phyloP scores from a whole-genome alignment of 108 stramenopile species.

The Cyclotella sp. region DNA sequence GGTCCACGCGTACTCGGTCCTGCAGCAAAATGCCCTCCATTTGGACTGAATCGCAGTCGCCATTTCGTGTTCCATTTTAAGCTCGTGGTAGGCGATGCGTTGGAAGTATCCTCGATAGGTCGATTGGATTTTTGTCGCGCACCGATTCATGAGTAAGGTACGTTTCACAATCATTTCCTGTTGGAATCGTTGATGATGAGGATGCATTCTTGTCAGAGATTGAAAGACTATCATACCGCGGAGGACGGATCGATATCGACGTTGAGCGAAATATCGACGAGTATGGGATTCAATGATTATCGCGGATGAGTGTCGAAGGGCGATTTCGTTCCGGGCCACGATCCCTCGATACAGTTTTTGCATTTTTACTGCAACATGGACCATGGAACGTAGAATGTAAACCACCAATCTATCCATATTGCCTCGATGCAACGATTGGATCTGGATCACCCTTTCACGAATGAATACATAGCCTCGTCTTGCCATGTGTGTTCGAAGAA shows the following conservation, averaged over 20 bases:
- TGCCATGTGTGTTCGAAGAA: not conserved
- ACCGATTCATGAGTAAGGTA: not conserved
- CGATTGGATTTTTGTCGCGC: not conserved
- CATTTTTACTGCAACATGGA: not conserved
- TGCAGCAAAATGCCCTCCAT: slow-evolving; percentile 67
- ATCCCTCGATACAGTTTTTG: not conserved
- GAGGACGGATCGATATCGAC: not conserved
- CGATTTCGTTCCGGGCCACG: not conserved
- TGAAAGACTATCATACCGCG: not conserved
- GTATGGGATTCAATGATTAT: not conserved
- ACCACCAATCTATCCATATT: not conserved
- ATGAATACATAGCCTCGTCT: not conserved
- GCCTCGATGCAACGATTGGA: slow-evolving; percentile 7
- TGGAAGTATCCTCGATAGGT: slow-evolving; percentile 1
- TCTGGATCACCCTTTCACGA: not conserved
- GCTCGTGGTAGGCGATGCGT: too few relatives aligned
- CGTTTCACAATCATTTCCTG: not conserved
- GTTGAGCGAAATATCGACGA: not conserved
- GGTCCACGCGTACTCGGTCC: slow-evolving; percentile 56
- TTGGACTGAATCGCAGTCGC: slow-evolving; percentile 59
- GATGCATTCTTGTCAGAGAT: not conserved
- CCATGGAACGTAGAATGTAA: not conserved
- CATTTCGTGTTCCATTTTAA: not conserved
- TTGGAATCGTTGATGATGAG: not conserved
- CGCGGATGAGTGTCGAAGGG: not conserved